Evolutionary conservation across 208 protist genomes (phyloP), one percentile per base, ranked within the genome.

Genomic region (Wallacemonas sp.): DNA sequence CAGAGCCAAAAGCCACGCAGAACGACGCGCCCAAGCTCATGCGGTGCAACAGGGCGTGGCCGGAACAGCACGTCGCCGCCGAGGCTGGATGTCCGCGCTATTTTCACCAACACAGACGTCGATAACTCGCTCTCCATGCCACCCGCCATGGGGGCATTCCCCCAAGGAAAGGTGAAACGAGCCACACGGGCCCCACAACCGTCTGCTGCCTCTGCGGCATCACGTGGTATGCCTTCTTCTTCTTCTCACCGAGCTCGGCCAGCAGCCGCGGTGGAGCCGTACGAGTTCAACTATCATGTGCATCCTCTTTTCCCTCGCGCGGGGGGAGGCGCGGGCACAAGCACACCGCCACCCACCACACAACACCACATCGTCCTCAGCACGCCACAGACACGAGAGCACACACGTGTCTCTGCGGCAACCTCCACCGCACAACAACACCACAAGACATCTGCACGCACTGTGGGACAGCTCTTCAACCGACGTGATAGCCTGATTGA

Each of bases 271-370:
- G 42, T 6, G n/a, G 44, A 26, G 39, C 36, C 42, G 22, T 24
- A 63, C 34, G 51, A 58, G 30, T 71, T 46, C 36, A 41, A n/a
- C 36, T 71, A 71, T 49, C 51, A 46, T 28, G 34, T 62, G 1
- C 66, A 64, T 47, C 66, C 66, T 6, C 54, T 71, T 3, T 56
- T 65, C 39, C 6, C 42, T 11, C 39, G 62, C 24, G 39, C 24
- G 12, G 44, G 5, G 17, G 44, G 17, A 22, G 9, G 15, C 6
- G 51, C 51, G 19, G 30, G 0, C 8, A 58, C 12, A 19, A 26
- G 44, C 44, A 8, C 17, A 4, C 44, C 19, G 44, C 44, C 12
- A 5, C 17, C 9, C 17, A 26, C 17, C 44, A 49, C 44, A 22
- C 9, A 4, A 9, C 44, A 26, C 44, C 51, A 17, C 51, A 6